phyloP scores from a whole-genome alignment of 2,329 filamentous ascomycete genomes.

The Neocucurbitaria cava region DNA sequence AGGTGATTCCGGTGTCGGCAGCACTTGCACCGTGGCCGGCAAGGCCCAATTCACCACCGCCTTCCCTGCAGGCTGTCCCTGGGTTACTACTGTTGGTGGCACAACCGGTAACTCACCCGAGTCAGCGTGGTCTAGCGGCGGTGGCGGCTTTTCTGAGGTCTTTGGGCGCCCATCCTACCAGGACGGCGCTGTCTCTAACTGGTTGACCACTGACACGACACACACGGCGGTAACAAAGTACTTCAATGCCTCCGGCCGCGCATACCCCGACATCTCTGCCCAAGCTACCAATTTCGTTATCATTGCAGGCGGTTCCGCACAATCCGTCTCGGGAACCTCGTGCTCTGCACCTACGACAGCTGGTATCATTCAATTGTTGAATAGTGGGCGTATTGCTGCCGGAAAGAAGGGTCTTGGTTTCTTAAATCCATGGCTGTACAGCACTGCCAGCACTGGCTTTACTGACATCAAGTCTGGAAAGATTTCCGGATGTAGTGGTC shows the following conservation, averaged over 20 bases:
- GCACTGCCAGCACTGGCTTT: conserved; percentile 40
- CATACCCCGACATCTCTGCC: conserved; percentile 60
- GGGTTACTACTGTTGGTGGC: conserved; percentile 57
- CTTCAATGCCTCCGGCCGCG: conserved; percentile 49
- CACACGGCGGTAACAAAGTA: conserved; percentile 39
- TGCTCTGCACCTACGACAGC: conserved; percentile 30
- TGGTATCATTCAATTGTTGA: conserved; percentile 46
- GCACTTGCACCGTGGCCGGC: conserved; percentile 46
- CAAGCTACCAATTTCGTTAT: conserved; percentile 48
- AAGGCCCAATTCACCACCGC: conserved; percentile 56
- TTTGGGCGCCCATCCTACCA: conserved; percentile 49
- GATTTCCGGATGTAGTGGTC: conserved; percentile 25
- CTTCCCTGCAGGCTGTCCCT: conserved; percentile 61
- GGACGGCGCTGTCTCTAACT: conserved; percentile 49
- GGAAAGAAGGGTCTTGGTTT: conserved; percentile 60
- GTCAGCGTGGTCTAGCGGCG: conserved; percentile 15
- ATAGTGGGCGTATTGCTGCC: conserved; percentile 57
- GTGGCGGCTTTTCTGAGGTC: conserved; percentile 25
- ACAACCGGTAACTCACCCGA: conserved; percentile 32
- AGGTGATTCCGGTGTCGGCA: conserved; percentile 63
- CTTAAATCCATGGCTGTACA: conserved; percentile 56
- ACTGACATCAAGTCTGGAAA: conserved; percentile 51
- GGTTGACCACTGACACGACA: conserved; percentile 51
- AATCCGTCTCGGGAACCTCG: conserved; percentile 23
- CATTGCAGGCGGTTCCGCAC: conserved; percentile 19